Evolutionary conservation across 2,329 filamentous ascomycete genomes (phyloP).

Genomic region (Grosmannia clavigera): DNA sequence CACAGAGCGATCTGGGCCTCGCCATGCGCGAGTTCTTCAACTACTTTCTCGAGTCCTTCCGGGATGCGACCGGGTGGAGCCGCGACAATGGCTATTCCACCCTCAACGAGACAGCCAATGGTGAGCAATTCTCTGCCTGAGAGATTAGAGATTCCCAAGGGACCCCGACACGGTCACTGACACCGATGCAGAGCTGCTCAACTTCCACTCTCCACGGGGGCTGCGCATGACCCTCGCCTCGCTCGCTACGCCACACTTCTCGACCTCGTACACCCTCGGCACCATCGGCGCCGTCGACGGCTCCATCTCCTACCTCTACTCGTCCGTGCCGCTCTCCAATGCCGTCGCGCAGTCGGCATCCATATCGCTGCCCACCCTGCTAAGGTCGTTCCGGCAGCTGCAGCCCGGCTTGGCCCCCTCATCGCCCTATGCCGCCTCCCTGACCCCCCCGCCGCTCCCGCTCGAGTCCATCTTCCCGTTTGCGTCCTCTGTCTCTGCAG

Average conservation of each 20-base stretch:
- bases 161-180: not conserved
- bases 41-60: conserved; percentile 86
- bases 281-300: conserved; percentile 87
- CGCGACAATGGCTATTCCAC: conserved; percentile 84
- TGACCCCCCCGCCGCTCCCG: conserved; percentile 3
- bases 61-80: conserved; percentile 77
- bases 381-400: conserved; percentile 73
- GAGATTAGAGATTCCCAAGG: not conserved
- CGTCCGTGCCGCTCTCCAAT: conserved; percentile 62
- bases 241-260: conserved; percentile 83
- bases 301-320: conserved; percentile 94
- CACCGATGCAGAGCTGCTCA: conserved; percentile 54
- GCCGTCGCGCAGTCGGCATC: conserved; percentile 56
- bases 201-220: conserved; percentile 77
- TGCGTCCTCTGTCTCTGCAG: conserved; percentile 9
- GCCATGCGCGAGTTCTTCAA: conserved; percentile 94
- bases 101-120: conserved; percentile 72
- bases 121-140: conserved; percentile 30
- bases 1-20: not conserved
- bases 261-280: conserved; percentile 83
- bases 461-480: conserved; percentile 1
- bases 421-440: conserved; percentile 22
- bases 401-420: conserved; percentile 29
- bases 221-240: conserved; percentile 81
- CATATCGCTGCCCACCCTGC: conserved; percentile 64